A percentile compares a stretch with the other conserved stretches of the same genome.
These are phyloP conservation scores for Amorphotheca resinae DNA, from an alignment of 495 filamentous ascomycete genomes.

Conservation along the genomic window DNA sequence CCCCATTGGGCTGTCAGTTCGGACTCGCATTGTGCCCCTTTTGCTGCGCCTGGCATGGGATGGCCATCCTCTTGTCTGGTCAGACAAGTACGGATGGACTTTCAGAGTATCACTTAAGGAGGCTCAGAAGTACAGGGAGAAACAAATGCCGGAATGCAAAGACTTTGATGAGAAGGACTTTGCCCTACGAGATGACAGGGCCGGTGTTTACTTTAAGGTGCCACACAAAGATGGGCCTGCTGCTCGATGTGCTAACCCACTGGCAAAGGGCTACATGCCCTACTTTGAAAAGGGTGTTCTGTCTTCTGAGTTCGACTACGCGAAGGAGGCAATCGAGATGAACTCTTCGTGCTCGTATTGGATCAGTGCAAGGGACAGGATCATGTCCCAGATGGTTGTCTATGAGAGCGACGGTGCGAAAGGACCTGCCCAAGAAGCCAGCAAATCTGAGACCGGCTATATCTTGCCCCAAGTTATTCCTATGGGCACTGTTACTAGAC, in stretches of 20 bases:
- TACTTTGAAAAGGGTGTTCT: conserved; percentile 88
- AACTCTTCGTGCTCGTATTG: conserved; percentile 98
- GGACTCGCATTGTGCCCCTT: conserved; percentile 78
- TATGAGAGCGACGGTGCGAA: conserved; percentile 49
- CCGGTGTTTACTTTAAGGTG: conserved; percentile 73
- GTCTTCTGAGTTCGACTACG: conserved; percentile 74
- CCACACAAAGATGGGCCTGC: conserved; percentile 90
- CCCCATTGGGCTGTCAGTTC: conserved; percentile 66
- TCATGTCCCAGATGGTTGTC: conserved; percentile 86
- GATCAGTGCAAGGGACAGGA: conserved; percentile 89
- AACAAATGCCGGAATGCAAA: conserved; percentile 60
- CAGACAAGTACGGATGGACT: conserved; percentile 83
- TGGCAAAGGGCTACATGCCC: conserved; percentile 78
- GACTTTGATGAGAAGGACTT: conserved; percentile 60
- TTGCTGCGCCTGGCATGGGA: conserved; percentile 83
- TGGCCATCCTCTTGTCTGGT: conserved; percentile 81
- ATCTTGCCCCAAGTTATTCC: conserved; percentile 98
- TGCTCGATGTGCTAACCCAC: conserved; percentile 68
- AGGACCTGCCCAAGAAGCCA: conserved; percentile 1
- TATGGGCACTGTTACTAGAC: conserved; percentile 96
- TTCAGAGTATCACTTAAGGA: conserved; percentile 63
- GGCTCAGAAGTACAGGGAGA: conserved; percentile 49
- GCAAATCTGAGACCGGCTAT: conserved; percentile 46
- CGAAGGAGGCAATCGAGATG: conserved; percentile 93
- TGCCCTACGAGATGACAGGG: conserved; percentile 50